Base-by-base conservation (phyloP, 2,329 filamentous ascomycete genomes). In the Dactylellina sp. region DNA sequence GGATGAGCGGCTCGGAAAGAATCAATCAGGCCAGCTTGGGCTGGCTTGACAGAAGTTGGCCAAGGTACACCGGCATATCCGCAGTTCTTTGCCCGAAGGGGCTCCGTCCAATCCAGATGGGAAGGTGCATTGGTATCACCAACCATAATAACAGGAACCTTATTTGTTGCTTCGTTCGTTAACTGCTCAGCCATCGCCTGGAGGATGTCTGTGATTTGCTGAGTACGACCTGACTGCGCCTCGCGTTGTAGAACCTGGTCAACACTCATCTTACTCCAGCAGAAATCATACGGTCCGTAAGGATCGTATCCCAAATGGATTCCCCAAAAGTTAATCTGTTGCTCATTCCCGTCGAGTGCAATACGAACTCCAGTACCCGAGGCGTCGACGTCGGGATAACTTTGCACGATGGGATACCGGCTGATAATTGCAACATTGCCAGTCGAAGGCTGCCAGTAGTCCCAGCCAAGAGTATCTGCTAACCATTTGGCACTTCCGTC, bases 111-210 rank as follows among this genome's bases (percentile, higher is more conserved):
- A 78, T 83, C 82, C 1, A 83, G 79, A 49, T 83, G 82, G 16
- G 82, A 83, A 0, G 82, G 82, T 0, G 82, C 81, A 75, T 83
- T 83, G 75, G 83, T 82, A 76, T 83, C 82, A 20, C 82, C 82
- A 0, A 80, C 77, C 1, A 83, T 60, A 37, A 83, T 64, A 0
- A 83, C 80, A 2, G 82, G 82, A 0, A 80, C 71, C 0, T 79
- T 76, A 24, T 81, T 79, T n/a, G 42, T 20, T 42, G 53, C 53
- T 0, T 80, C 77, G 32, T 80, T 74, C 6, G 74, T 76, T 0
- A 83, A 75, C 1, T 81, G 78, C 4, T 56, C 63, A 47, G 78
- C 53, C 79, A 83, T 83, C 3, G 76, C 78, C 0, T 65, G 60
- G 5, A 83, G 68, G 1, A 79, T 81, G 6, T 80, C 78, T 56